Evolutionary conservation across 805 yeast species (phyloP).

Genomic region (Kuraishia piskuri): DNA sequence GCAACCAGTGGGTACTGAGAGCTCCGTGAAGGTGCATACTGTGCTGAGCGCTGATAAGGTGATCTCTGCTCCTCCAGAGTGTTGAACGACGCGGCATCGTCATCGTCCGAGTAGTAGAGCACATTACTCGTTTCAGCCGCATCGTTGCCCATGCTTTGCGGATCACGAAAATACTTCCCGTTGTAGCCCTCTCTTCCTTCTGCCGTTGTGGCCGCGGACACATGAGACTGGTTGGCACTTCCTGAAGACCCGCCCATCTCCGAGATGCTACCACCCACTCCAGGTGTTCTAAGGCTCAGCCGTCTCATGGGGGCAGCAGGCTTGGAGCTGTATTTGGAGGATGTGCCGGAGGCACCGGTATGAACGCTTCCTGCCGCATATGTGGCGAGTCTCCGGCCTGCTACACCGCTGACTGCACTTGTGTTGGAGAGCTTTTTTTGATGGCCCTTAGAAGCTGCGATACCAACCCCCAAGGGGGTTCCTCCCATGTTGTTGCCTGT

Average conservation of each 20-base stretch:
- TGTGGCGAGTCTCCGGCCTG: neutral
- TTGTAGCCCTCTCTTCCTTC: neutral
- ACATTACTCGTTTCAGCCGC: neutral
- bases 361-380: neutral
- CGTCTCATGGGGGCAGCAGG: neutral
- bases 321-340: neutral
- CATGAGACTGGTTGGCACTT: no score
- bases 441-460: neutral
- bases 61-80: neutral
- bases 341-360: neutral
- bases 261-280: neutral
- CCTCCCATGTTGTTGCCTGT: neutral
- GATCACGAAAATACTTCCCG: no score
- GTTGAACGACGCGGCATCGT: neutral
- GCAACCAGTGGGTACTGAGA: neutral
- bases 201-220: neutral
- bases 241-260: neutral
- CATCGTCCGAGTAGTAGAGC: neutral
- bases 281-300: neutral
- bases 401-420: neutral
- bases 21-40: neutral
- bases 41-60: neutral
- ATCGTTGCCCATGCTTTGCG: no score
- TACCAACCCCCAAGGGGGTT: neutral
- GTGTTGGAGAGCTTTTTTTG: neutral